Evolutionary conservation across 2,329 filamentous ascomycete species (phyloP).

Genomic region (Fusarium equiseti): DNA sequence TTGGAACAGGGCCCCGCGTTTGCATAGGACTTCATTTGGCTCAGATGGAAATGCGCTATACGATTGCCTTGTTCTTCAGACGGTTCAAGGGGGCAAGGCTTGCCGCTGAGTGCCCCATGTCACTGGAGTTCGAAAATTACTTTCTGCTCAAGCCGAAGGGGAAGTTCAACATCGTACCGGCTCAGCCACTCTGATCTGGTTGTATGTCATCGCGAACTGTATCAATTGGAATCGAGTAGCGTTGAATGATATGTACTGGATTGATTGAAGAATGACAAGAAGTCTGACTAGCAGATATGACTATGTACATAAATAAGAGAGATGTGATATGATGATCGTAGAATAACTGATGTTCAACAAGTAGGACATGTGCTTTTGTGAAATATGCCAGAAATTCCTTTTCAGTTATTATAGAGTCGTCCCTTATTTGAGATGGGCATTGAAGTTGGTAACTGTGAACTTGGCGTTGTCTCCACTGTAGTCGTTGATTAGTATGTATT

Average conservation of each 20-base stretch:
- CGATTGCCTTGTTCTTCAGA: background rate
- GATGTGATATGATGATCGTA: background rate
- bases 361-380: background rate
- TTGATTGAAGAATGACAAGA: background rate
- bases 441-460: slow-evolving; percentile 20
- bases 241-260: background rate
- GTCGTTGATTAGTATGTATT: background rate
- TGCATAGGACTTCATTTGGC: background rate
- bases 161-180: background rate
- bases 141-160: background rate
- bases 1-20: background rate
- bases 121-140: background rate
- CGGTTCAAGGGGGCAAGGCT: background rate
- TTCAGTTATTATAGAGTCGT: background rate
- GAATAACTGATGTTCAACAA: background rate
- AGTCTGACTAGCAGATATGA: background rate
- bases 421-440: slow-evolving; percentile 4
- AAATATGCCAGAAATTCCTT: accelerated
- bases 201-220: background rate
- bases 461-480: slow-evolving; percentile 1
- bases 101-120: background rate
- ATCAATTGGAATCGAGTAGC: background rate
- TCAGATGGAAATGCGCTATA: background rate
- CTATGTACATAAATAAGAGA: background rate
- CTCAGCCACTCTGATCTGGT: background rate